These are phyloP conservation scores for Rubia balearica DNA, from an alignment of 305 asterid genomes.

Conservation along the genomic window DNA sequence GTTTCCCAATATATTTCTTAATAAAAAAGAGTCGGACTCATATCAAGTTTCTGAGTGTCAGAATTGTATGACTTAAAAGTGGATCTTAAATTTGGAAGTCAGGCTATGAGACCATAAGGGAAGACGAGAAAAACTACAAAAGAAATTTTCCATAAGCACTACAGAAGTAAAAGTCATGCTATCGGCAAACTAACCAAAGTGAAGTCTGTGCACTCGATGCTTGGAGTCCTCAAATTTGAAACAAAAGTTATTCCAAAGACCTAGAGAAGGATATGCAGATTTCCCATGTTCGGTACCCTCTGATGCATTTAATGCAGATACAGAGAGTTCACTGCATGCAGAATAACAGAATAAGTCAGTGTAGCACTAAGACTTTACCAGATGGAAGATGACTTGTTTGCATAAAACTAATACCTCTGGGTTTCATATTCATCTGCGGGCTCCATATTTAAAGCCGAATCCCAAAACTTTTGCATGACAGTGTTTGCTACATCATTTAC, in stretches of 20 bases:
- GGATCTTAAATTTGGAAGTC: background rate
- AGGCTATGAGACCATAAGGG: background rate
- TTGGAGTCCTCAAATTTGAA: slow-evolving; percentile 75
- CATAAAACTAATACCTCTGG: slow-evolving; percentile 43
- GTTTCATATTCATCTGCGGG: slow-evolving; percentile 80
- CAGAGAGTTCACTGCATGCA: slow-evolving; percentile 68
- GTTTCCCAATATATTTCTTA: background rate
- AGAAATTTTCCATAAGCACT: background rate
- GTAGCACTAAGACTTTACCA: slow-evolving; percentile 3
- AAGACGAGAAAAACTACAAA: background rate
- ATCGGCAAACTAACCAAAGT: slow-evolving; percentile 47
- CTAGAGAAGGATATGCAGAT: slow-evolving; percentile 63
- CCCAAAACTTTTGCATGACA: slow-evolving; percentile 97
- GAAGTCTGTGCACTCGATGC: slow-evolving; percentile 75
- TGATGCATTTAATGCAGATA: slow-evolving; percentile 54
- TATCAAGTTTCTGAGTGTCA: no score
- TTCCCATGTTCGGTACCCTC: slow-evolving; percentile 56
- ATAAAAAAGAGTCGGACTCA: background rate
- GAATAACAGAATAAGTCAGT: slow-evolving; percentile 12
- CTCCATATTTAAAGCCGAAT: slow-evolving; percentile 82
- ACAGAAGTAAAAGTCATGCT: background rate
- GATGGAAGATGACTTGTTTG: slow-evolving; percentile 7
- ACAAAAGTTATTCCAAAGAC: slow-evolving; percentile 70
- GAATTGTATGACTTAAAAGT: background rate
- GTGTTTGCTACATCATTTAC: slow-evolving; percentile 71